Base-by-base conservation (phyloP, 106 monocot genomes). In the Narthecium ossifragum region DNA sequence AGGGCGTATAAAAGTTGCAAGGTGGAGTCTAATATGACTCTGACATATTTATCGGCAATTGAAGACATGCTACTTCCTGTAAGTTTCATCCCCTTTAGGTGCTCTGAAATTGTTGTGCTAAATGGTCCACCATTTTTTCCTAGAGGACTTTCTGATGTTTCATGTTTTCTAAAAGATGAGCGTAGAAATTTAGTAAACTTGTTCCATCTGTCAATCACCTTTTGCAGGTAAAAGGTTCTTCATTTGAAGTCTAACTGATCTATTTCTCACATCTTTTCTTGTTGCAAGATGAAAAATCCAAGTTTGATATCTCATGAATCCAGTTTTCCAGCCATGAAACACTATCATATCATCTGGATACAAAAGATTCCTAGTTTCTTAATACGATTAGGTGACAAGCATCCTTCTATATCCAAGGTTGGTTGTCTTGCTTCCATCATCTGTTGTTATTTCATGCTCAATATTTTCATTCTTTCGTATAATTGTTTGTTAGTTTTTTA, bases 61-160 rank as follows among this genome's bases (percentile, higher is more conserved):
- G 72, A 77, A 69, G 71, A 85, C 58, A 74, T 93, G 81, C 60
- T 85, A 26, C 65, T 77, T 46, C 76, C 81, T 59, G 93, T 88
- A 67, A 83, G 79, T 27, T 47, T 60, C 68, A 26, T 29, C 49
- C 1, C 48, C 28, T 37, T 15, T 25, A 14, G 12, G 11, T 34
- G 13, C 20, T 20, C 7, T 55, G n/a, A 1, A 23, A 34, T 62
- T n/a, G n/a, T n/a, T n/a, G 4, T 40, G 6, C 41, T 18, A 17
- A n/a, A 17, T 25, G 12, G 9, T 22, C 25, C 13, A 39, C 6
- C 39, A 39, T 8, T 39, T 39, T 8, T 39, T 39, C 39, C 39
- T 39, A n/a, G n/a, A n/a, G n/a, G n/a, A n/a, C 39, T 39, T 39
- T 39, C 39, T 39, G 8, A 39, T 8, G 39, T 39, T 39, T 13